phyloP scores from a whole-genome alignment of 2,329 filamentous ascomycete species.

The Mariannaea elegans region DNA sequence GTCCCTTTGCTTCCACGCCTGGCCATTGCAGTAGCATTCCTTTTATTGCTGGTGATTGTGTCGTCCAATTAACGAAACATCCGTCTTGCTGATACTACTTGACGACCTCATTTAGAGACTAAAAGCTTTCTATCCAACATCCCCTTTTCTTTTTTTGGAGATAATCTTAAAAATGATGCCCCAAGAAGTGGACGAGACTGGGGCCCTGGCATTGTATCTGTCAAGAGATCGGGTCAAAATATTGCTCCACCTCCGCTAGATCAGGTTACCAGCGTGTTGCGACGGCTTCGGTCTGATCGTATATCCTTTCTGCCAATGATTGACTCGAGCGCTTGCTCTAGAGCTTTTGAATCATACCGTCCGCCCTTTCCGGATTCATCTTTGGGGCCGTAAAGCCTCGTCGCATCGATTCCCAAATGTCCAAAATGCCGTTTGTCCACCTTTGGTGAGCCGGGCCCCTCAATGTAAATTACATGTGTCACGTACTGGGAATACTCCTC shows the following conservation, averaged over 20 bases:
- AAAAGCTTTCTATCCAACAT: too few relatives aligned
- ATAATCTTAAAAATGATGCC: too few relatives aligned
- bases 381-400: conserved; percentile 78
- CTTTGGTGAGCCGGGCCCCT: conserved; percentile 72
- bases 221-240: background rate
- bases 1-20: too few relatives aligned
- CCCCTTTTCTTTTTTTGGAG: too few relatives aligned
- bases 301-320: conserved; percentile 70
- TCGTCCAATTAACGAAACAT: too few relatives aligned
- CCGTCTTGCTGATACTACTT: too few relatives aligned
- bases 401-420: conserved; percentile 76
- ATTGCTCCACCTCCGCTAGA: background rate
- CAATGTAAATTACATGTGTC: conserved; percentile 84
- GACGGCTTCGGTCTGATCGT: conserved; percentile 49
- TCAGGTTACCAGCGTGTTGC: conserved; percentile 55
- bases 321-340: conserved; percentile 79
- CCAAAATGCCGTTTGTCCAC: conserved; percentile 74
- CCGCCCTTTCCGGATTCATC: conserved; percentile 53
- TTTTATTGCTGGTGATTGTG: too few relatives aligned
- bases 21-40: too few relatives aligned
- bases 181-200: too few relatives aligned
- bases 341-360: conserved; percentile 78
- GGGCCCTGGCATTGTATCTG: background rate
- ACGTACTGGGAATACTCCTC: conserved; percentile 74
- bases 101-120: too few relatives aligned